Base-by-base conservation (phyloP, 495 filamentous ascomycete genomes). In the Aspergillus homomorphus region DNA sequence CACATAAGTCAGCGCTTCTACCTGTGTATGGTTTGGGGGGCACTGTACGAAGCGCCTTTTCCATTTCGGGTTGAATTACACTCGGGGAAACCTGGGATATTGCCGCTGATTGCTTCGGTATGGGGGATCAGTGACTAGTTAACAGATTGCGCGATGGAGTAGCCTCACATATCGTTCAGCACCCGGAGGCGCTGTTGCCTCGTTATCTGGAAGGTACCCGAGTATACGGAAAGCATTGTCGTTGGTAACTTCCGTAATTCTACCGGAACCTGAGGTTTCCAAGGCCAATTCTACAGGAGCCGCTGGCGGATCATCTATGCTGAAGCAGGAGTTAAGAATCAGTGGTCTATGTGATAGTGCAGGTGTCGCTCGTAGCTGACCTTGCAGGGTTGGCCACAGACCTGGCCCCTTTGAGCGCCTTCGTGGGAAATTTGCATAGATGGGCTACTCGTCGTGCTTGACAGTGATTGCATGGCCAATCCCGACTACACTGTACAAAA, bases 401-500 rank as follows among this genome's bases (percentile, higher is more conserved):
- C 4, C 42, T 62, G 14, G 45, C n/a, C 20, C 50, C 20, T 23
- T 57, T 64, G 9, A 50, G 12, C n/a, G 18, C 4, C 30, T 52
- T 57, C 22, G 61, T 68, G 3, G 60, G 20, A 56, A 66, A 71
- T 66, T 60, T 66, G 63, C 70, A 71, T 4, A 67, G 54, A 59
- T 73, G 69, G 15, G 68, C 58, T 14, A 73, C 69, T 41, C 60
- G 57, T 53, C 72, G 66, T 10, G 62, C 50, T 45, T 68, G 66
- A 54, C 70, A 73, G 46, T 72, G 66, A 42, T 75, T 73, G 46
- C 70, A 73, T 0, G 72, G 70, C 68, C 68, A 72, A 57, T 69
- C 62, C 18, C 67, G 69, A 49, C 63, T 72, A 49, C 72, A 75
- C 70, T 75, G 28, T 52, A 46, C 16, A 51, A 49, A 23, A 9